Percentiles rank a stretch among this genome's conserved stretches.
phyloP scores from a whole-genome alignment of 2,329 filamentous ascomycete genomes.

The Lasiodiplodia theobromae region DNA sequence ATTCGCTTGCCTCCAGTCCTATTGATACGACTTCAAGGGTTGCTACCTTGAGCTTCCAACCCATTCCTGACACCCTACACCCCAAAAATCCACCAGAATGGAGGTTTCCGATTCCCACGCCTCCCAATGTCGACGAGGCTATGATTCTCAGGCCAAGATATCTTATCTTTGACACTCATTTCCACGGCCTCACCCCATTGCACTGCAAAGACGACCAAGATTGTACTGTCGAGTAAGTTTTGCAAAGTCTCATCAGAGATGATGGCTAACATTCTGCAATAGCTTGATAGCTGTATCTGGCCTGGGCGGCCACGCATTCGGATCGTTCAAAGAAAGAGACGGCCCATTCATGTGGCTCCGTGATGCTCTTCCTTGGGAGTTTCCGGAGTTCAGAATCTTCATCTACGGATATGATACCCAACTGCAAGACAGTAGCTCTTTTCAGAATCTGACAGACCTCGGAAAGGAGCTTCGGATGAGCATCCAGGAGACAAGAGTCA shows the following conservation, averaged over 20 bases:
- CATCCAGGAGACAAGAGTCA: background rate
- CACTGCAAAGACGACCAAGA: background rate
- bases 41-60: background rate
- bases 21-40: background rate
- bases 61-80: background rate
- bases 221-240: background rate
- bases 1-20: background rate
- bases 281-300: conserved; percentile 33
- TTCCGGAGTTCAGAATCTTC: conserved; percentile 37
- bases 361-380: conserved; percentile 37
- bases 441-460: background rate
- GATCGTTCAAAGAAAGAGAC: conserved; percentile 41
- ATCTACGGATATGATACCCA: conserved; percentile 38
- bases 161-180: conserved; percentile 29
- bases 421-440: background rate
- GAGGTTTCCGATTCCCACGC: background rate
- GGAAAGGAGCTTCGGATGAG: background rate
- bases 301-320: conserved; percentile 40
- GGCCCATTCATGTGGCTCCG: conserved; percentile 41
- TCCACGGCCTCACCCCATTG: conserved; percentile 20
- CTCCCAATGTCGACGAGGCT: background rate
- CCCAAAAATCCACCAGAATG: background rate
- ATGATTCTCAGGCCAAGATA: background rate
- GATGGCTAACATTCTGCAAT: background rate
- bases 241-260: too few species aligned